These are phyloP conservation scores for Golubevia sp. DNA, from an alignment of 1,284 basidiomycete species.

Conservation along the genomic window DNA sequence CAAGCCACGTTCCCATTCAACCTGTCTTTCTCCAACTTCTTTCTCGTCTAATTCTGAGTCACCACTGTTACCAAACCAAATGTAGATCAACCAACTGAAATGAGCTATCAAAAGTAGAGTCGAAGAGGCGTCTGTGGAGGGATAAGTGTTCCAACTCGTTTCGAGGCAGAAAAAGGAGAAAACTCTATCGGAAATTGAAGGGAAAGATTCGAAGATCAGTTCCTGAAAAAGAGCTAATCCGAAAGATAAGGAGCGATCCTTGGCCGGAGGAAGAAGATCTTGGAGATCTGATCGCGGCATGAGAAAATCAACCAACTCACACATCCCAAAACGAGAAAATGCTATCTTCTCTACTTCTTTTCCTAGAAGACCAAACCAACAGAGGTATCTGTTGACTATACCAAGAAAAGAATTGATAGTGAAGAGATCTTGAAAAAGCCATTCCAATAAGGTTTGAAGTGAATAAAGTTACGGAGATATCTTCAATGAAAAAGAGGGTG, in stretches of 20 bases:
- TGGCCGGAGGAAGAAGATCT: too few relatives aligned
- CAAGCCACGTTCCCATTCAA: conserved; percentile 10
- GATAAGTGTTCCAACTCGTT: conserved; percentile 44
- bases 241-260: too few relatives aligned
- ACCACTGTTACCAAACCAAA: conserved; percentile 11
- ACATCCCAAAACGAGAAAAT: background rate
- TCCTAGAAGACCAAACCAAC: conserved; percentile 25
- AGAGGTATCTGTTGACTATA: conserved; percentile 52
- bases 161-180: conserved; percentile 14
- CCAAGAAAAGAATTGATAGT: conserved; percentile 61
- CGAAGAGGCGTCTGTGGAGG: conserved; percentile 33
- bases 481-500: conserved; percentile 8
- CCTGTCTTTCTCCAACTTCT: background rate
- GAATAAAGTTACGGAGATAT: conserved; percentile 21
- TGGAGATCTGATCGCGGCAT: background rate
- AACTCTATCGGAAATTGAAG: background rate
- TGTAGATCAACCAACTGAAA: conserved; percentile 19
- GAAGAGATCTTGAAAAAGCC: conserved; percentile 45
- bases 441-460: conserved; percentile 53
- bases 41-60: conserved; percentile 7
- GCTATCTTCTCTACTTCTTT: background rate
- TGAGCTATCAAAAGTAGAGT: conserved; percentile 25
- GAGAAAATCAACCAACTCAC: background rate
- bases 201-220: background rate
- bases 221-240: too few relatives aligned